Evolutionary conservation across 2,329 filamentous ascomycete species (phyloP).

Genomic region (Emmonsiellopsis sp.): DNA sequence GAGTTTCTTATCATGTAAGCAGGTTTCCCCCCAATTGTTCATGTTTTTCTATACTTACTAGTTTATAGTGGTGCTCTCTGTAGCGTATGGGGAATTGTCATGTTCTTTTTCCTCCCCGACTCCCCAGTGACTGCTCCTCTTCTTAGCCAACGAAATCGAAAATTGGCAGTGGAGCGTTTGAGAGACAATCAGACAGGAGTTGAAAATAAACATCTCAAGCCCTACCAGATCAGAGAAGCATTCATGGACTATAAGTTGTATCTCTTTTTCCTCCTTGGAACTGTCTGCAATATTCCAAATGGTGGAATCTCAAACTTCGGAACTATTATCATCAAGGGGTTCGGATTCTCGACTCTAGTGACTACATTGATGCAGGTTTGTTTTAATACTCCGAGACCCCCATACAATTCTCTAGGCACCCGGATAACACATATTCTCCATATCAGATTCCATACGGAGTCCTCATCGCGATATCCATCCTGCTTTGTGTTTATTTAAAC

Average conservation of each 20-base stretch:
- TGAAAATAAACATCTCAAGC: constrained; percentile 48
- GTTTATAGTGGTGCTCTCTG: constrained; percentile 40
- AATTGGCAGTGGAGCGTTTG: constrained; percentile 47
- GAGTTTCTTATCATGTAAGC: constrained; percentile 55
- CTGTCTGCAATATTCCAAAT: constrained; percentile 44
- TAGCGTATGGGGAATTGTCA: constrained; percentile 49
- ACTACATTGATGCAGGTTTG: constrained; percentile 44
- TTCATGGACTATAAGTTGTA: constrained; percentile 51
- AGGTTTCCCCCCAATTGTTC: neutral
- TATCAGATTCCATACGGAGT: constrained; percentile 39
- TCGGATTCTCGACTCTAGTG: constrained; percentile 46
- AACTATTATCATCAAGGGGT: constrained; percentile 49
- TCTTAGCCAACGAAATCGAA: constrained; percentile 41
- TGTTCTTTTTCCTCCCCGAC: constrained; percentile 49
- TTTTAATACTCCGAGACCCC: neutral
- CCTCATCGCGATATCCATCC: constrained; percentile 42
- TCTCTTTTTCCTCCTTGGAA: constrained; percentile 45
- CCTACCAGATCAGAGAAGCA: constrained; percentile 46
- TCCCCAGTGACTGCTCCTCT: constrained; percentile 46
- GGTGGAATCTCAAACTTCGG: constrained; percentile 52
- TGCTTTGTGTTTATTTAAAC: constrained; percentile 40
- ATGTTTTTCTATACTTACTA: neutral
- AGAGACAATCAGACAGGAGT: constrained; percentile 50
- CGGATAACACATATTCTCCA: neutral
- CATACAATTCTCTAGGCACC: neutral